phyloP scores from a whole-genome alignment of 2,329 filamentous ascomycete species.

The Fusarium siculi region DNA sequence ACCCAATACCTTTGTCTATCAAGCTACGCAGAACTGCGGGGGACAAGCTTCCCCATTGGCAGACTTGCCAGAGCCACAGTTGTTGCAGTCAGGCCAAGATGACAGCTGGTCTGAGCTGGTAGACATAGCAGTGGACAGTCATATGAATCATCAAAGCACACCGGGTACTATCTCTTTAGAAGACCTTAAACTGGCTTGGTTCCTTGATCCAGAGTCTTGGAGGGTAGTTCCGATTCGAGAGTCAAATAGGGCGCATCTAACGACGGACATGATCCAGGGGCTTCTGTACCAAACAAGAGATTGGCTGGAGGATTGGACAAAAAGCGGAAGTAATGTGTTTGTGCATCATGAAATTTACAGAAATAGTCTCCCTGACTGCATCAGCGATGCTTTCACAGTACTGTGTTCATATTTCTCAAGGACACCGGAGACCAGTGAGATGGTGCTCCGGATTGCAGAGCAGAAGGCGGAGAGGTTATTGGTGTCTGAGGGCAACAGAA shows the following conservation, averaged over 20 bases:
- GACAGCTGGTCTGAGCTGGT: not conserved
- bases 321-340: constrained; percentile 22
- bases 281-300: constrained; percentile 3
- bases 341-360: constrained; percentile 23
- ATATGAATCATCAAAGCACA: not conserved
- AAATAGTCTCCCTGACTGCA: not conserved
- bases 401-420: constrained; percentile 24
- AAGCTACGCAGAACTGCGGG: not conserved
- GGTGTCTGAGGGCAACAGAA: not conserved
- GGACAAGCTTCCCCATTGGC: not conserved
- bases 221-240: not conserved
- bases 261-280: not conserved
- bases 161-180: constrained; percentile 1
- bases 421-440: constrained; percentile 21
- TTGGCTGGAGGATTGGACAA: constrained; percentile 27
- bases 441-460: constrained; percentile 20
- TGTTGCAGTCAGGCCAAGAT: not conserved
- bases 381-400: constrained; percentile 24
- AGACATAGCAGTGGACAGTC: not conserved
- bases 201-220: constrained; percentile 18
- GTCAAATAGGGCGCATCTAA: constrained; percentile 1
- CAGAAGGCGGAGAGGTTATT: constrained; percentile 11
- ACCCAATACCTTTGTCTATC: constrained; percentile 19
- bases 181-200: constrained; percentile 29
- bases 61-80: not conserved